phyloP scores from a whole-genome alignment of 495 filamentous ascomycete species.

The Neurospora sp. region DNA sequence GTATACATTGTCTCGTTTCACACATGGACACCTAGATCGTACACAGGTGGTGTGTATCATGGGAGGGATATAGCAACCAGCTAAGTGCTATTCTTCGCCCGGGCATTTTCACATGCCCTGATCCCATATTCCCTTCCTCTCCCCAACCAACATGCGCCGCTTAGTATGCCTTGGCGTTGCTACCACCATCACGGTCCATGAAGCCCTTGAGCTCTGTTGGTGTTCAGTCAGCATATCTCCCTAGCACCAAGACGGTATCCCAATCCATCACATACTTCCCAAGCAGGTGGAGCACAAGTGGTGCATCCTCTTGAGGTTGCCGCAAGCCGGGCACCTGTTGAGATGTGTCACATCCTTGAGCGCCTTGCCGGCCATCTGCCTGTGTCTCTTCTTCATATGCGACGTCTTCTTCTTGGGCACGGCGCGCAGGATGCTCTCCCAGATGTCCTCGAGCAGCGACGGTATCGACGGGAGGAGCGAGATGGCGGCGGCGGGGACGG shows the following conservation, averaged over 20 bases:
- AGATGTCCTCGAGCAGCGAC: constrained; percentile 60
- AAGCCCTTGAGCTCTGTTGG: constrained; percentile 24
- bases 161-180: constrained; percentile 1
- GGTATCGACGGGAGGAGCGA: constrained; percentile 42
- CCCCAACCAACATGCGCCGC: background rate
- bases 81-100: background rate
- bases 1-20: background rate
- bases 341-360: constrained; percentile 80
- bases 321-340: constrained; percentile 82
- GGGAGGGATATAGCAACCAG: background rate
- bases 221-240: constrained; percentile 6
- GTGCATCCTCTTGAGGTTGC: constrained; percentile 78
- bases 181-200: constrained; percentile 17
- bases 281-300: constrained; percentile 72
- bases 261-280: constrained; percentile 22
- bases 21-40: background rate
- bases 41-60: background rate
- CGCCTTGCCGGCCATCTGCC: constrained; percentile 89
- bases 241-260: background rate
- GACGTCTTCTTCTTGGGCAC: constrained; percentile 99
- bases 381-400: constrained; percentile 86
- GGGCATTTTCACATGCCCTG: background rate
- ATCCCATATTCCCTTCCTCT: background rate
- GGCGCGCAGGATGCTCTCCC: constrained; percentile 84
- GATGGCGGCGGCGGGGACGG: constrained; percentile 45